phyloP scores from a whole-genome alignment of 2,329 filamentous ascomycete genomes.

The Orbilia blumenaviensis region DNA sequence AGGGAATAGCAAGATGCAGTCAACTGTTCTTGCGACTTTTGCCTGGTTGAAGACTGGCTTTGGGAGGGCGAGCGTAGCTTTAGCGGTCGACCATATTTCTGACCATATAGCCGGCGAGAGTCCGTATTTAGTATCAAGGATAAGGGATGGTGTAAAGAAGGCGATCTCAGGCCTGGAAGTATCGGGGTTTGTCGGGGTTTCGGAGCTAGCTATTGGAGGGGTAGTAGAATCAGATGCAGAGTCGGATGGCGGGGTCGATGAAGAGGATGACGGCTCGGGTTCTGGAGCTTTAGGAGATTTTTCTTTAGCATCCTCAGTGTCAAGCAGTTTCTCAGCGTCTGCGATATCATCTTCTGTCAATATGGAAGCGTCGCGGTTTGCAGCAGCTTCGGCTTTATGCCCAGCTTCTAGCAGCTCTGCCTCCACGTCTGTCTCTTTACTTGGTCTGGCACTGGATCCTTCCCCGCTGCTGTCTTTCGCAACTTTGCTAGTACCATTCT shows the following conservation, averaged over 20 bases:
- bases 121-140: slow-evolving; percentile 59
- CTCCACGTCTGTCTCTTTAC: slow-evolving; percentile 42
- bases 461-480: slow-evolving; percentile 27
- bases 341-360: slow-evolving; percentile 45
- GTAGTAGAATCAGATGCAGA: slow-evolving; percentile 6
- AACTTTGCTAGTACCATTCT: slow-evolving; percentile 40
- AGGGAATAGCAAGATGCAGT: slow-evolving; percentile 70
- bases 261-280: background rate
- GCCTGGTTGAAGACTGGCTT: slow-evolving; percentile 61
- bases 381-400: background rate
- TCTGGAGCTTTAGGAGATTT: background rate
- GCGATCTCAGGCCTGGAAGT: slow-evolving; percentile 15
- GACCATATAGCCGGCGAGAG: slow-evolving; percentile 62
- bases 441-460: slow-evolving; percentile 35
- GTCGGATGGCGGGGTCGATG: background rate
- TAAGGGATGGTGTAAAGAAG: slow-evolving; percentile 45
- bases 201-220: background rate
- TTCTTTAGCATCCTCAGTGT: background rate
- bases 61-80: slow-evolving; percentile 65
- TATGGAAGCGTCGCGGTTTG: slow-evolving; percentile 32
- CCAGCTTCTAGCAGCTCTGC: background rate
- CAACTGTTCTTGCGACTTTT: slow-evolving; percentile 65
- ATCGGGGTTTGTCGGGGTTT: background rate
- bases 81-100: slow-evolving; percentile 66
- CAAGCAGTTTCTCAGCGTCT: background rate